These are phyloP conservation scores for Echinosophora koreensis DNA, from an alignment of 306 rosid genomes.

Conservation along the genomic window DNA sequence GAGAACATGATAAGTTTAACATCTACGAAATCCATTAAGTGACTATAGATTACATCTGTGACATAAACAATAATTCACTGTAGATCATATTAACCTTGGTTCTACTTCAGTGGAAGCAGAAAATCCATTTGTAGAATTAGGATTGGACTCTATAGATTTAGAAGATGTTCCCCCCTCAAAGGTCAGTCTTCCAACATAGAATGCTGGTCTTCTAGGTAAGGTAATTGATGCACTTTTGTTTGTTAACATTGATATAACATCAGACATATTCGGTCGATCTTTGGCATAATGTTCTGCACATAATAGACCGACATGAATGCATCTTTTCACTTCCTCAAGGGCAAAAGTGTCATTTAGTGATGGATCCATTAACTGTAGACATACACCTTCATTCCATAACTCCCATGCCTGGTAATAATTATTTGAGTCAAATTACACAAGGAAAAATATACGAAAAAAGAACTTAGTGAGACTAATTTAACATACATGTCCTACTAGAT, in stretches of 20 bases:
- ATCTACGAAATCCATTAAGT: no score
- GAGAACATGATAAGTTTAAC: background rate
- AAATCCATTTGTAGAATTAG: background rate
- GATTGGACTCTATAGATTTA: background rate
- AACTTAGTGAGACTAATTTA: background rate
- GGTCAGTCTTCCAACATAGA: background rate
- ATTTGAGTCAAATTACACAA: background rate
- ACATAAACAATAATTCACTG: background rate
- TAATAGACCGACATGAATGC: background rate
- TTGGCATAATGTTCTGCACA: background rate
- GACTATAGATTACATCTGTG: background rate
- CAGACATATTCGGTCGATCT: background rate
- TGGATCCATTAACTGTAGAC: background rate
- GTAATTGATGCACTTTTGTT: background rate
- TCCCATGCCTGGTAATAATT: background rate
- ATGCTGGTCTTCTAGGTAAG: background rate
- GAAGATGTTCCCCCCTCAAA: background rate
- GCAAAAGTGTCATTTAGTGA: background rate
- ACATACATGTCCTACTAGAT: conserved; percentile 32
- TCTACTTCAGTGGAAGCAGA: background rate
- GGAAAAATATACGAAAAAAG: no score
- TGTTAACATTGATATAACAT: background rate
- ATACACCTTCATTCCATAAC: background rate
- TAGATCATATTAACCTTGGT: background rate
- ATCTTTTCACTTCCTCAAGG: background rate